Conservation (phyloP, 2,329 filamentous ascomycete species). For the Aspergillus calidoustus region DNA sequence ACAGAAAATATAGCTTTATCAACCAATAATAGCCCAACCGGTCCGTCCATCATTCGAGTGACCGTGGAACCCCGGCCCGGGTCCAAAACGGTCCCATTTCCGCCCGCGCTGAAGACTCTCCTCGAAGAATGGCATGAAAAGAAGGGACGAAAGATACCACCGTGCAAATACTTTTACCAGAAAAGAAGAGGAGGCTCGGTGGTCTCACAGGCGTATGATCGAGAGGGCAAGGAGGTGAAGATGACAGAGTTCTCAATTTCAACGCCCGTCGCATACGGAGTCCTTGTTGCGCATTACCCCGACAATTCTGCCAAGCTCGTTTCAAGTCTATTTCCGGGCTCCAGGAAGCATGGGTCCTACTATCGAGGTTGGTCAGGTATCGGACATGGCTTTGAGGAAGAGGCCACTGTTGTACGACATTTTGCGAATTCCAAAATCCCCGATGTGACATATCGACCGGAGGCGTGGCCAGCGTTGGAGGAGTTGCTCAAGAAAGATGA, state of each 20-base stretch:
- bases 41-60: neutral
- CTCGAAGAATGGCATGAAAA: constrained; percentile 21
- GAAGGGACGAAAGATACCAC: constrained; percentile 9
- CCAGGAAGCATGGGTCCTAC: constrained; percentile 9
- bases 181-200: neutral
- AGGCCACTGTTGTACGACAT: constrained; percentile 16
- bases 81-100: constrained; percentile 8
- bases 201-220: constrained; percentile 21
- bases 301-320: neutral
- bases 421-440: neutral
- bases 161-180: constrained; percentile 4
- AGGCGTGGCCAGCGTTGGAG: constrained; percentile 8
- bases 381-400: constrained; percentile 8
- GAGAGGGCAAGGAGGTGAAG: constrained; percentile 17
- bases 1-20: neutral
- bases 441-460: constrained; percentile 8
- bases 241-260: constrained; percentile 18
- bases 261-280: constrained; percentile 7
- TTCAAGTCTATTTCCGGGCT: neutral
- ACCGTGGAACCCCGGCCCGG: neutral
- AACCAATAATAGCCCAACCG: neutral
- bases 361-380: constrained; percentile 20
- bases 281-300: constrained; percentile 18
- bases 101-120: constrained; percentile 10
- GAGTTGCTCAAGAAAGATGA: neutral